phyloP scores from a whole-genome alignment of 495 filamentous ascomycete genomes.

The Articulospora tetracladia region DNA sequence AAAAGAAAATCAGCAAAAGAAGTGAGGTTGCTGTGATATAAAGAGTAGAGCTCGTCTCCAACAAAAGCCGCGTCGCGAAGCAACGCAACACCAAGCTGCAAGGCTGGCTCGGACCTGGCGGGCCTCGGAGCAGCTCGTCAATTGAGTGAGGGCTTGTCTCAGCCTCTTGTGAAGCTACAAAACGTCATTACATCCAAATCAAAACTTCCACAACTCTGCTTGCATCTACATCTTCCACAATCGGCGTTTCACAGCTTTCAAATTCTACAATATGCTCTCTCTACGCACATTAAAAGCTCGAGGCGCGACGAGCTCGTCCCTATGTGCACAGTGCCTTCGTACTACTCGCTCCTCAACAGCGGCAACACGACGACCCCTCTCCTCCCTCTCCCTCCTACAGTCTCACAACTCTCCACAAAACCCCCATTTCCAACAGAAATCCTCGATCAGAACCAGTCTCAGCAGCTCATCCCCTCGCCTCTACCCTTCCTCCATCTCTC shows the following conservation, averaged over 20 bases:
- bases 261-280: slow-evolving; percentile 11
- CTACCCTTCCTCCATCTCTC: background rate
- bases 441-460: background rate
- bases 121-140: background rate
- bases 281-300: slow-evolving; percentile 9
- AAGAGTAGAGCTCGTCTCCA: too few species aligned
- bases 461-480: background rate
- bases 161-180: background rate
- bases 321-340: slow-evolving; percentile 13
- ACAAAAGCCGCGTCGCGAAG: too few species aligned
- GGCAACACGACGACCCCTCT: background rate
- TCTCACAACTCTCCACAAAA: background rate
- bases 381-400: too few species aligned
- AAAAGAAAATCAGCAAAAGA: too few species aligned
- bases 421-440: too few species aligned
- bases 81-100: too few species aligned
- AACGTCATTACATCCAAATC: background rate
- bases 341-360: background rate
- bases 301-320: background rate
- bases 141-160: background rate
- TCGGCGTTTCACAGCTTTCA: background rate
- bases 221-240: background rate
- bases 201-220: background rate
- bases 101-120: background rate
- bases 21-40: too few species aligned